Percentiles rank a stretch among this genome's conserved stretches.
Evolutionary conservation across 2,329 filamentous ascomycete genomes (phyloP).

Genomic region (Ophiosphaerella herpotricha): DNA sequence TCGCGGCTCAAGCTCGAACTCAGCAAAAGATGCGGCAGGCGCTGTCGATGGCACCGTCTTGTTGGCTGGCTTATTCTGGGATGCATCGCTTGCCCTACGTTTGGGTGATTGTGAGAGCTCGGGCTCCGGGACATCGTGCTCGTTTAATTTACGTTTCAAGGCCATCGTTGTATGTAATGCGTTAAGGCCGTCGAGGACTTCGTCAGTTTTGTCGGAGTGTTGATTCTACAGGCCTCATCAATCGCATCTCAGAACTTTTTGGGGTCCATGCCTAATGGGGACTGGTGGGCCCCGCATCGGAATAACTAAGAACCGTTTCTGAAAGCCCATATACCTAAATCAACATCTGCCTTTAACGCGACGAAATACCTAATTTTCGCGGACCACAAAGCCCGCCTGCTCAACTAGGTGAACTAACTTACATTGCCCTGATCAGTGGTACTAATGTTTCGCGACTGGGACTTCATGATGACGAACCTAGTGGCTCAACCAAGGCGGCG

Average conservation of each 20-base stretch:
- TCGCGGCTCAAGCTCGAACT: conserved; percentile 80
- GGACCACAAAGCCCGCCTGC: no score
- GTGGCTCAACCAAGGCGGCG: no score
- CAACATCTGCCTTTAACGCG: no score
- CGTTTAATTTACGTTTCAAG: conserved; percentile 56
- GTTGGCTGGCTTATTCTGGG: conserved; percentile 20
- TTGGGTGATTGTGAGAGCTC: conserved; percentile 18
- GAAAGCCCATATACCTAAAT: neutral
- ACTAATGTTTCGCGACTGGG: no score
- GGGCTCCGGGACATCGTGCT: conserved; percentile 52
- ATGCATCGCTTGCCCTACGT: conserved; percentile 28
- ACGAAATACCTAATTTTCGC: no score
- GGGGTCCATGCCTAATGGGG: conserved; percentile 13
- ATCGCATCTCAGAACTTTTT: conserved; percentile 26
- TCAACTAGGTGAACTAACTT: no score
- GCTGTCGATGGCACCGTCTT: conserved; percentile 15
- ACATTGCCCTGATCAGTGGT: no score
- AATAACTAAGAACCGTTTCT: conserved; percentile 6
- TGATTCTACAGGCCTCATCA: conserved; percentile 1
- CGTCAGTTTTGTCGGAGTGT: neutral
- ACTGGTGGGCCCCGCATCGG: conserved; percentile 15
- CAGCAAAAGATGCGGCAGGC: conserved; percentile 64
- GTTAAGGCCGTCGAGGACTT: neutral
- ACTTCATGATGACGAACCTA: no score
- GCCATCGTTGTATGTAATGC: conserved; percentile 8